Conservation (phyloP, 768 basidiomycete genomes). For the Russula sp. region DNA sequence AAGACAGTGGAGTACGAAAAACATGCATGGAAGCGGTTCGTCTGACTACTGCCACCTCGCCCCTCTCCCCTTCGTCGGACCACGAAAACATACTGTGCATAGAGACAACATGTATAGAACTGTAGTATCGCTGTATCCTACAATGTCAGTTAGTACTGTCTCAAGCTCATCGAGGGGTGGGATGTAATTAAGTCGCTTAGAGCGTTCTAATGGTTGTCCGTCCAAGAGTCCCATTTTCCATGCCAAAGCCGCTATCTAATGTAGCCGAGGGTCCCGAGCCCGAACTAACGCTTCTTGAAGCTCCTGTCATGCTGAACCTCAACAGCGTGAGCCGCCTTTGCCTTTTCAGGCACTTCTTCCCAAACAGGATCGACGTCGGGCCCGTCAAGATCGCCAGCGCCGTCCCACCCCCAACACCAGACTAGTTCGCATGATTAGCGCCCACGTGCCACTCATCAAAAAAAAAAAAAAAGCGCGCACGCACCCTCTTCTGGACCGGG, state of each 20-base stretch:
- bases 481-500: constrained; percentile 84
- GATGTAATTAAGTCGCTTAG: constrained; percentile 8
- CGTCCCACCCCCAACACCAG: constrained; percentile 99
- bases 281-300: constrained; percentile 21
- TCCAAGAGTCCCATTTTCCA: neutral
- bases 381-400: constrained; percentile 95
- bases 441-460: neutral
- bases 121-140: constrained; percentile 18
- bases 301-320: constrained; percentile 64
- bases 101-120: constrained; percentile 11
- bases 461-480: constrained; percentile 35
- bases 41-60: neutral
- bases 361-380: constrained; percentile 98
- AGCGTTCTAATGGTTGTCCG: neutral
- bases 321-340: constrained; percentile 57
- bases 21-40: constrained; percentile 75
- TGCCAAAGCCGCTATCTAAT: neutral
- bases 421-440: constrained; percentile 49
- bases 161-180: neutral
- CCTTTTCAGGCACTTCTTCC: constrained; percentile 76
- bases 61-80: neutral
- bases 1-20: constrained; percentile 70
- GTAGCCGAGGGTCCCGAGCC: too few relatives aligned
- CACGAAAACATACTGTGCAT: neutral
- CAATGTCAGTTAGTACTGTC: neutral